Conservation (phyloP, 768 basidiomycete species). For the Baorangia bicolor region DNA sequence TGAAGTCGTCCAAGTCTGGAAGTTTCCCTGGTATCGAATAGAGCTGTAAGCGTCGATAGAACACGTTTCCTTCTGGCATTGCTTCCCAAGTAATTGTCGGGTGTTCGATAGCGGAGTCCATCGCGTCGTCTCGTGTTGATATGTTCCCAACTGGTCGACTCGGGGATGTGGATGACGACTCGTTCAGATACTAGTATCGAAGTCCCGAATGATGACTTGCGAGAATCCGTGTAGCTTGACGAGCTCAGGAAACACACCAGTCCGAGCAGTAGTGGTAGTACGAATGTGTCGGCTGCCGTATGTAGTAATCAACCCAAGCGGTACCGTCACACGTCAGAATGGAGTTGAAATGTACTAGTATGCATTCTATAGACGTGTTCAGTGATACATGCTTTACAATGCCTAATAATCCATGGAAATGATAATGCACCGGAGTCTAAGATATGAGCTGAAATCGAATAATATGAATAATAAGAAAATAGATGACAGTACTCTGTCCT, state of each 20-base stretch:
- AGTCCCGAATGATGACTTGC: background rate
- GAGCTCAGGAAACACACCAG: background rate
- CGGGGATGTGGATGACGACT: background rate
- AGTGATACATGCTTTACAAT: slow-evolving; percentile 11
- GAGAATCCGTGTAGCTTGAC: background rate
- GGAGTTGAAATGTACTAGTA: background rate
- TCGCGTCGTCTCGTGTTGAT: slow-evolving; percentile 3
- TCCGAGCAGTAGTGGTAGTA: background rate
- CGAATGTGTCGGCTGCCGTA: background rate
- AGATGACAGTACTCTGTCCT: background rate
- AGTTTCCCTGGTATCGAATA: slow-evolving; percentile 82
- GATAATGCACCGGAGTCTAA: background rate
- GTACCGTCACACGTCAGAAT: background rate
- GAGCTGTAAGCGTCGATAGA: slow-evolving; percentile 82
- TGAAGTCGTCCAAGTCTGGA: slow-evolving; percentile 74
- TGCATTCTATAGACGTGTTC: background rate
- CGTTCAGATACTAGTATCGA: background rate
- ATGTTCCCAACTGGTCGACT: background rate
- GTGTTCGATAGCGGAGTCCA: slow-evolving; percentile 54
- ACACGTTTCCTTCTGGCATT: slow-evolving; percentile 83
- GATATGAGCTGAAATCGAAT: background rate
- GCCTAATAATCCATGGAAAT: background rate
- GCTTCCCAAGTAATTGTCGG: slow-evolving; percentile 88
- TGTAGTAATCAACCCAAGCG: background rate
- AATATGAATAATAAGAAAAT: background rate